These are phyloP conservation scores for Mortierella sp. DNA, from an alignment of 371 early-diverging fungal species.

Conservation along the genomic window DNA sequence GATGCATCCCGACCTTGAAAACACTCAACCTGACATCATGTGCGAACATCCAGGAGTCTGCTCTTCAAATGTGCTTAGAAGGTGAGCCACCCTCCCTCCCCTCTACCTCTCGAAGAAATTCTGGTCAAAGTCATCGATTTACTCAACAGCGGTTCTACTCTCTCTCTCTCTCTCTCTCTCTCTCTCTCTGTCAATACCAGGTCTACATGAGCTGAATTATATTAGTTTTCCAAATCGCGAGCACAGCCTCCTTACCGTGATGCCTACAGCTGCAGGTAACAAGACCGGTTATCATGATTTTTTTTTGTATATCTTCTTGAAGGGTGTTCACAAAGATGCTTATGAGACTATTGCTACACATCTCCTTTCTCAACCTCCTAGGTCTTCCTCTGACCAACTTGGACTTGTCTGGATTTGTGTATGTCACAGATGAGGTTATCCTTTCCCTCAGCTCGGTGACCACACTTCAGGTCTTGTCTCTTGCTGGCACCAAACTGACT, in stretches of 20 bases:
- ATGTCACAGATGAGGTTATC: constrained; percentile 36
- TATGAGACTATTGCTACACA: no score
- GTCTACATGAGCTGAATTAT: constrained; percentile 6
- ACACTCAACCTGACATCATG: constrained; percentile 31
- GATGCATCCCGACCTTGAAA: constrained; percentile 15
- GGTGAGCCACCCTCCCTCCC: neutral
- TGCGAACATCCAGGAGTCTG: neutral
- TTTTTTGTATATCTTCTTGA: neutral
- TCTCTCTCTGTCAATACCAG: constrained; percentile 3
- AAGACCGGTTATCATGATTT: neutral
- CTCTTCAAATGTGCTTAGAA: constrained; percentile 22
- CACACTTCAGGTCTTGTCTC: constrained; percentile 31
- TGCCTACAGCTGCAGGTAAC: constrained; percentile 34
- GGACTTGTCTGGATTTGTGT: constrained; percentile 37
- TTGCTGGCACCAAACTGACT: constrained; percentile 40
- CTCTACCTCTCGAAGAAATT: neutral
- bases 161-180: neutral
- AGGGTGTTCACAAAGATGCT: no score
- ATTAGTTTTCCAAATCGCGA: constrained; percentile 42
- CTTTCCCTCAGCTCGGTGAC: constrained; percentile 25
- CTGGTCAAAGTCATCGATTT: neutral
- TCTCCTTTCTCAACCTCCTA: neutral
- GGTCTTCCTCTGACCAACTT: constrained; percentile 36
- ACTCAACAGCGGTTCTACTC: no score
- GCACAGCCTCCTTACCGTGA: constrained; percentile 23